Evolutionary conservation across 257 asterid species (phyloP), one percentile per base, ranked within the genome.

Genomic region (Scutellaria barbata): DNA sequence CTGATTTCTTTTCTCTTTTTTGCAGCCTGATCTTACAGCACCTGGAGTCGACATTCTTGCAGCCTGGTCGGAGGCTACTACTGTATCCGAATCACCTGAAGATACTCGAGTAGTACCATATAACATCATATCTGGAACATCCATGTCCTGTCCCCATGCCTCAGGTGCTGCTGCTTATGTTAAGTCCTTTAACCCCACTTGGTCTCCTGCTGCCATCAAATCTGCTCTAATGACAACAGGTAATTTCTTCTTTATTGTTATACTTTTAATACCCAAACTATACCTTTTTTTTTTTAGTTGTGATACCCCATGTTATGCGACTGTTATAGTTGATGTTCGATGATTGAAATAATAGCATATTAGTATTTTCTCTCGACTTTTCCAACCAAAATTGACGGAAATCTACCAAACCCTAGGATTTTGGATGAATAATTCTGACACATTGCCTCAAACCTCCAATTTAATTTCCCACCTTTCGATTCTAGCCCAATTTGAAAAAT

Each of bases 71-170:
- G 86, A 68, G 50, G 85, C 80, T 1, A 74, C 82, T 1, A 74
- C 81, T 0, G 75, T 86, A 10, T 84, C 89, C 0, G 92, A 85
- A 64, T 10, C 7, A 1, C 51, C 69, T 0, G 86, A 64, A 7
- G 96, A 87, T 51, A 69, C 57, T 0, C 68, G 92, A 42, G 72
- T 77, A 0, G 84, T 78, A 61, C 77, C 87, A 0, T 89, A 69
- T 63, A 89, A 89, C 81, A 85, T 89, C 1, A 73, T 82, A 7
- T 87, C 89, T 0, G 92, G 94, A 10, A 87, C 95, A 17, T 89
- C 95, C 13, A 89, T 89, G 96, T 59, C 95, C 13, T 89, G 95
- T 61, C 95, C 96, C 0, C 96, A 87, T 41, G 96, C 85, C 14
- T 78, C 90, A 2, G 96, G 80, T 0, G 90, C 89, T 2, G 96